Percentiles rank a stretch among this genome's conserved stretches.
These are phyloP conservation scores for Beta corolliflora DNA, from an alignment of 179 eudicot genomes.

Conservation along the genomic window DNA sequence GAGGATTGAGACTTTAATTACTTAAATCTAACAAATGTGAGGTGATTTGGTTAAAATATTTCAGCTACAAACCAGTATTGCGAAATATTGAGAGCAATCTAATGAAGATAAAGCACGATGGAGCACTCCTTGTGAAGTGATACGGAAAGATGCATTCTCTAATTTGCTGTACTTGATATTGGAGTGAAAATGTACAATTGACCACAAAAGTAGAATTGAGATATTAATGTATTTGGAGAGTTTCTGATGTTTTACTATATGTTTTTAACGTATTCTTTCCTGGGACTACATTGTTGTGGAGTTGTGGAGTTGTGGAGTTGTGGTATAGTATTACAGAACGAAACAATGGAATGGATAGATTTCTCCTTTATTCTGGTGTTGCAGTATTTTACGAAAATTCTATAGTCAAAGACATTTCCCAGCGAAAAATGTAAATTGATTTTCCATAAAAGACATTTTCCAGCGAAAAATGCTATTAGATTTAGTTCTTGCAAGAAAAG, in stretches of 20 bases:
- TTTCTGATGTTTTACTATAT: neutral
- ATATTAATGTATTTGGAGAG: neutral
- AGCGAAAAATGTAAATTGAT: too few relatives aligned
- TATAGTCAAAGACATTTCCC: too few relatives aligned
- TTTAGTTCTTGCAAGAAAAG: too few relatives aligned
- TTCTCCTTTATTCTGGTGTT: neutral
- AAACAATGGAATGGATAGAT: neutral
- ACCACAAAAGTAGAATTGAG: slow-evolving; percentile 4
- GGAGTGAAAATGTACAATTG: slow-evolving; percentile 9
- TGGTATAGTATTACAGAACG: neutral
- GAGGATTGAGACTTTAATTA: neutral
- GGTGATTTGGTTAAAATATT: slow-evolving; percentile 10
- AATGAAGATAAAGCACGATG: slow-evolving; percentile 84
- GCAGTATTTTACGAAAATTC: neutral
- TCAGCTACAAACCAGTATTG: slow-evolving; percentile 87
- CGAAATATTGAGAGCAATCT: slow-evolving; percentile 87
- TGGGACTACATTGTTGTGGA: neutral
- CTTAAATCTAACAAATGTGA: slow-evolving; percentile 4
- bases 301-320: neutral
- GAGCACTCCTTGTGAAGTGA: slow-evolving; percentile 57
- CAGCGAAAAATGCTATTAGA: too few relatives aligned
- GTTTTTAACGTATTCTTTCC: neutral
- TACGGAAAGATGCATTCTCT: neutral
- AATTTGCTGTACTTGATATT: neutral
- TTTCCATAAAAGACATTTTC: too few relatives aligned